Conservation (phyloP, 805 yeast species). For the Lachancea dasiensis region DNA sequence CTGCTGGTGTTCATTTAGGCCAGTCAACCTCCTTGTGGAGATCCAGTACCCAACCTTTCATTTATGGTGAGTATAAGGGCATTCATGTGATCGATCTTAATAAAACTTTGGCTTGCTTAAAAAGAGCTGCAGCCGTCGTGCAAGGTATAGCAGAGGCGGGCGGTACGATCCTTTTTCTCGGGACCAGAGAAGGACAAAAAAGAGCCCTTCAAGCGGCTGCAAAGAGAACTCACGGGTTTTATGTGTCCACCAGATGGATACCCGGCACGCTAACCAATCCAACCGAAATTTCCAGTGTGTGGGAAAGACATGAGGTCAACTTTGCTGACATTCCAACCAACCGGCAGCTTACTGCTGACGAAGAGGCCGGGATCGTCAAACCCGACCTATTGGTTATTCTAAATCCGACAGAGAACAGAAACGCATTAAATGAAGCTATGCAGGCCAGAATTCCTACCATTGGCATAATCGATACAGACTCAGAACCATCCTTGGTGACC, state of each 20-base stretch:
- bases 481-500: constrained; percentile 82
- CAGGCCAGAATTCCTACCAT: constrained; percentile 83
- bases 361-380: constrained; percentile 52
- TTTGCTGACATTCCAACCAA: constrained; percentile 63
- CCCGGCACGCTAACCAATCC: constrained; percentile 93
- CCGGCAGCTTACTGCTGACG: constrained; percentile 47
- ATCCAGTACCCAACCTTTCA: constrained; percentile 75
- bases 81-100: constrained; percentile 87
- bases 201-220: constrained; percentile 78
- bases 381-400: constrained; percentile 86
- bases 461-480: constrained; percentile 90
- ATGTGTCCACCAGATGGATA: constrained; percentile 81
- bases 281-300: constrained; percentile 50
- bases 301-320: constrained; percentile 72
- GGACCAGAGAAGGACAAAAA: constrained; percentile 74
- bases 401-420: constrained; percentile 83
- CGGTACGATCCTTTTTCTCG: constrained; percentile 79
- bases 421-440: constrained; percentile 74
- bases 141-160: constrained; percentile 79
- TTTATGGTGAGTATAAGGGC: constrained; percentile 86
- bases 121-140: constrained; percentile 78
- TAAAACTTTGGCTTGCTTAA: constrained; percentile 67
- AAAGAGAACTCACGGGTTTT: constrained; percentile 66
- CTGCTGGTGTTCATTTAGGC: constrained; percentile 94
- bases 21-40: constrained; percentile 78